Conservation (phyloP, 345 rosid genomes). For the Schrenkiella parvula region DNA sequence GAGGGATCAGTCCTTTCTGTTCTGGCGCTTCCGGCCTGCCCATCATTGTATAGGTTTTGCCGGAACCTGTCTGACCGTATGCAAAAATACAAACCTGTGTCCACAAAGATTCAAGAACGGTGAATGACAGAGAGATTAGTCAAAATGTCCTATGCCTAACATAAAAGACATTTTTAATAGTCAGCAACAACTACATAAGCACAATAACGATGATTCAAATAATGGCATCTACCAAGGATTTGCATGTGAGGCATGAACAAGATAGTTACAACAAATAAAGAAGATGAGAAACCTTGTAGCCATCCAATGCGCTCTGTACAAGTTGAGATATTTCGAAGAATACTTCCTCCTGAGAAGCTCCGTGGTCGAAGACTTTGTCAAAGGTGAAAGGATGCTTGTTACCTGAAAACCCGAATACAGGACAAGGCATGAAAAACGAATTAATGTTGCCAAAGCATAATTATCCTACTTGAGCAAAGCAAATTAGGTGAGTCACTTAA, state of each 20-base stretch:
- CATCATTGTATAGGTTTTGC: conserved; percentile 96
- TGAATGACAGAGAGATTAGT: background rate
- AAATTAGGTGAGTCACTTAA: background rate
- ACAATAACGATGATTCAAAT: background rate
- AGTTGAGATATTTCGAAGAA: conserved; percentile 91
- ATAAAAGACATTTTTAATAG: background rate
- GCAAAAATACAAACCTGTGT: conserved; percentile 91
- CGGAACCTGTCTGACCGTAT: conserved; percentile 94
- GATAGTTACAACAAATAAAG: background rate
- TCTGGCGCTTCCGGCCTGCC: conserved; percentile 67
- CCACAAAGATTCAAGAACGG: background rate
- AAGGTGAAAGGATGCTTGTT: conserved; percentile 81
- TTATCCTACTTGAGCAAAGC: background rate
- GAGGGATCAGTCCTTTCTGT: conserved; percentile 84
- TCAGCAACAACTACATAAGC: background rate
- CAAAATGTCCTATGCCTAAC: background rate
- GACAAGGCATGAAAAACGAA: background rate
- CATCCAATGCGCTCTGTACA: conserved; percentile 95
- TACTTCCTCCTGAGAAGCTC: conserved; percentile 81
- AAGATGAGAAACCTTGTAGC: conserved; percentile 63
- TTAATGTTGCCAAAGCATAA: background rate
- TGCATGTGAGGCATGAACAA: background rate
- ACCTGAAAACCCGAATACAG: conserved; percentile 38
- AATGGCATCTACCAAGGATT: background rate
- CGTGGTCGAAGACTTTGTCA: conserved; percentile 86